phyloP scores from a whole-genome alignment of 2,329 filamentous ascomycete species.

The Colletotrichum eleusines region DNA sequence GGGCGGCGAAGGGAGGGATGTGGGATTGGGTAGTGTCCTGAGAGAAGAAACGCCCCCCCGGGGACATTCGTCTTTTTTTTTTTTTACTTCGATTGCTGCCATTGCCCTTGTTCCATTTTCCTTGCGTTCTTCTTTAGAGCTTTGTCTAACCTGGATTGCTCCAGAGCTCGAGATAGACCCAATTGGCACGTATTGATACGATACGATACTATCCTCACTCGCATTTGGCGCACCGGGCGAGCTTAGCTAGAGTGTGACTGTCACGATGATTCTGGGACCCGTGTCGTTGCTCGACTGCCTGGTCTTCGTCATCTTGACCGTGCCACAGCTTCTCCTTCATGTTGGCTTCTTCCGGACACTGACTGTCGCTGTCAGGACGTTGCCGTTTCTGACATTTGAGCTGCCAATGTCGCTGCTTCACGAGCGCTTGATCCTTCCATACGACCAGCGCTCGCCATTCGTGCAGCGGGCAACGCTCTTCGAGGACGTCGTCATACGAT shows the following conservation, averaged over 20 bases:
- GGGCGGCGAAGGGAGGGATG: slow-evolving; percentile 31
- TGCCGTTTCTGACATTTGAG: slow-evolving; percentile 76
- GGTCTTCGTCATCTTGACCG: slow-evolving; percentile 77
- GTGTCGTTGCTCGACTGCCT: slow-evolving; percentile 82
- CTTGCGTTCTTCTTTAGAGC: neutral
- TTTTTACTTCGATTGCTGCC: neutral
- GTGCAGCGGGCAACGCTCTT: slow-evolving; percentile 78
- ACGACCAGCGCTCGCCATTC: slow-evolving; percentile 61
- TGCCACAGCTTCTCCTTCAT: slow-evolving; percentile 77
- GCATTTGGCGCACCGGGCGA: neutral
- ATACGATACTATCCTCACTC: neutral
- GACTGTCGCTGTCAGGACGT: slow-evolving; percentile 67
- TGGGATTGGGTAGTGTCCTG: neutral
- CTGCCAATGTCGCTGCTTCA: slow-evolving; percentile 70
- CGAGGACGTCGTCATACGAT: slow-evolving; percentile 82
- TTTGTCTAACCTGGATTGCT: neutral
- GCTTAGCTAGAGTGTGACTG: neutral
- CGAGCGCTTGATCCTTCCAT: slow-evolving; percentile 65
- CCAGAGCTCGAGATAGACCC: slow-evolving; percentile 8
- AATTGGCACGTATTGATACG: slow-evolving; percentile 6
- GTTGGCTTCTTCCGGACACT: slow-evolving; percentile 72
- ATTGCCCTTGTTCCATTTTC: neutral
- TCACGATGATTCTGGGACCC: slow-evolving; percentile 76
- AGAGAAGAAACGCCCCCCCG: neutral
- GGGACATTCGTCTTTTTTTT: neutral